These are phyloP conservation scores for Suillus placidus DNA, from an alignment of 768 basidiomycete genomes.

Conservation along the genomic window DNA sequence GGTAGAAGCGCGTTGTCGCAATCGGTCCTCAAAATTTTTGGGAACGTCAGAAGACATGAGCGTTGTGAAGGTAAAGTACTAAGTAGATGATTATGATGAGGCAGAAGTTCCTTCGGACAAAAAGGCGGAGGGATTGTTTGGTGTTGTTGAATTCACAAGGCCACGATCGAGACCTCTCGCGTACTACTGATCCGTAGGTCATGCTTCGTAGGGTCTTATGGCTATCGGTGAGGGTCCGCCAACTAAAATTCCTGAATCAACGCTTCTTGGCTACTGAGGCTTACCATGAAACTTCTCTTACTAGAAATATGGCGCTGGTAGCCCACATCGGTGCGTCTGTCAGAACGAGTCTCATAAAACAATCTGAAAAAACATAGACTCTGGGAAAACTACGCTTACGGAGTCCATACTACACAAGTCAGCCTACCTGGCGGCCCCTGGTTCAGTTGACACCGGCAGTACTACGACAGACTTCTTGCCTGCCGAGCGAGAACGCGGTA, in stretches of 20 bases:
- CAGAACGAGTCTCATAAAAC: background rate
- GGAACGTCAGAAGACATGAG: conserved; percentile 25
- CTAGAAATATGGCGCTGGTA: conserved; percentile 85
- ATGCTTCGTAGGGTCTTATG: conserved; percentile 24
- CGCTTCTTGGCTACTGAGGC: conserved; percentile 29
- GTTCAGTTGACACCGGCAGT: conserved; percentile 87
- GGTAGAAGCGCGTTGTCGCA: conserved; percentile 43
- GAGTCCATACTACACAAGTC: conserved; percentile 84
- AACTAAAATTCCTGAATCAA: background rate
- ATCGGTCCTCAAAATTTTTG: conserved; percentile 42
- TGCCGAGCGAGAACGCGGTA: conserved; percentile 87
- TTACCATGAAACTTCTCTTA: conserved; percentile 39
- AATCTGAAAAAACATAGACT: conserved; percentile 50
- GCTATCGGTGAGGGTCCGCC: background rate
- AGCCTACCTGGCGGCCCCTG: conserved; percentile 69
- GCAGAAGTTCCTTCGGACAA: background rate
- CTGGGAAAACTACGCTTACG: conserved; percentile 87
- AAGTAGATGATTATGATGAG: background rate
- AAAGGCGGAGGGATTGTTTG: conserved; percentile 15
- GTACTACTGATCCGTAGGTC: conserved; percentile 1
- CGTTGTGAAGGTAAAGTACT: background rate
- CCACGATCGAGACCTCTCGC: background rate
- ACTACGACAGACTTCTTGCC: conserved; percentile 91
- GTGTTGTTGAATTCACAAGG: conserved; percentile 21
- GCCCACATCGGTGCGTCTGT: conserved; percentile 75